These are phyloP conservation scores for Verticillium zaregamsianum DNA, from an alignment of 2,329 filamentous ascomycete species.

Conservation along the genomic window DNA sequence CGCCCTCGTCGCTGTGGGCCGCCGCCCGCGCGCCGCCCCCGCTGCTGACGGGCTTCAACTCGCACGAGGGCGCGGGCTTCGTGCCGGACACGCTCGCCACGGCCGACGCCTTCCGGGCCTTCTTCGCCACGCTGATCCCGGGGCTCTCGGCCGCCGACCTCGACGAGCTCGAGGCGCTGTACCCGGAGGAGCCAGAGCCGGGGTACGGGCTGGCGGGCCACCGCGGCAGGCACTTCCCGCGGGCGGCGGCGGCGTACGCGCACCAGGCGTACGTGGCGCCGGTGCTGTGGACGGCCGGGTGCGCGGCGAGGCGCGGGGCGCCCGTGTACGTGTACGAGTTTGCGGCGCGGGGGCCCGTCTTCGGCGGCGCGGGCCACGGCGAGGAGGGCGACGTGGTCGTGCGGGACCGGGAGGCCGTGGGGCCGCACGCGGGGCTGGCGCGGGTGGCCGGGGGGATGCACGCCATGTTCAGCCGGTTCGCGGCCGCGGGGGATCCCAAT, in stretches of 20 bases:
- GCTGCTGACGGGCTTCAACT: constrained; percentile 65
- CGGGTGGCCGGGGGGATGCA: constrained; percentile 37
- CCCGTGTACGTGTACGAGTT: constrained; percentile 56
- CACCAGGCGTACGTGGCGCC: constrained; percentile 64
- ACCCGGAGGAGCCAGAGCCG: constrained; percentile 44
- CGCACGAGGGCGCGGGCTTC: constrained; percentile 65
- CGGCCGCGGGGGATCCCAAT: constrained; percentile 21
- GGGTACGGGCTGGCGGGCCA: constrained; percentile 21
- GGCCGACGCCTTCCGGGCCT: constrained; percentile 46
- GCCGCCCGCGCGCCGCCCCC: constrained; percentile 44
- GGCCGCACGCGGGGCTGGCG: constrained; percentile 29
- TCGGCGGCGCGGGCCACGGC: constrained; percentile 40
- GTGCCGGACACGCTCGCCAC: constrained; percentile 44
- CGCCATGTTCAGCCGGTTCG: constrained; percentile 32
- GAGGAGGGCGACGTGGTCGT: constrained; percentile 39
- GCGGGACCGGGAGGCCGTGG: constrained; percentile 34
- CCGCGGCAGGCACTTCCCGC: constrained; percentile 51
- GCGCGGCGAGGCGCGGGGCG: constrained; percentile 24
- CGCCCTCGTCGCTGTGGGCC: constrained; percentile 55
- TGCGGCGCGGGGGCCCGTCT: constrained; percentile 37
- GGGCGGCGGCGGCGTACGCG: constrained; percentile 57
- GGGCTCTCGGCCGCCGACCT: constrained; percentile 48
- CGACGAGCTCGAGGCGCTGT: constrained; percentile 50
- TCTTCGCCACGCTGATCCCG: constrained; percentile 61
- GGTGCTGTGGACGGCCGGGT: constrained; percentile 55